Evolutionary conservation across 2,329 filamentous ascomycete genomes (phyloP), one percentile per base, ranked within the genome.

Genomic region (Penicillium frequentans): DNA sequence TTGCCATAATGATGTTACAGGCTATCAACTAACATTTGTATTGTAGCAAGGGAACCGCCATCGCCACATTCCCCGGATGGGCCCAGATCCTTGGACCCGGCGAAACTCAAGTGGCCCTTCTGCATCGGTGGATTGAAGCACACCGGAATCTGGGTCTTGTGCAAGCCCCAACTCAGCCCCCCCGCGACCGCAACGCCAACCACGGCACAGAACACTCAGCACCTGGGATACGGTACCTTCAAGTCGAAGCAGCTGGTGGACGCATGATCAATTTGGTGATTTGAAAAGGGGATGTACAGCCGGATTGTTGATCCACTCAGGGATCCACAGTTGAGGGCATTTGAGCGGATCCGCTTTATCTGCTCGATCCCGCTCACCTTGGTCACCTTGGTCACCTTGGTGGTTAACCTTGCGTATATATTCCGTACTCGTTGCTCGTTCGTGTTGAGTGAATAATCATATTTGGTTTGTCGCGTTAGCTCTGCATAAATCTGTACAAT

Each of bases 361-460:
- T 68, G 69, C 67, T 71, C 66, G 61, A 64, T 67, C 60, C 48
- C 58, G 26, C 65, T 67, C 64, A 66, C 57, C 62, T 61, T 63
- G 58, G 58, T 54, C 19, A 19, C 19, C 19, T 19, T 19, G 19
- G 19, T 67, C 64, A 66, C 57, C 62, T 61, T 63, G 58, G 58
- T 54, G 55, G 57, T 49, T 23, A 26, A 63, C 62, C 62, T 64
- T 64, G 62, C 10, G 52, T 56, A 61, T 54, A 52, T 44, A 35
- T n/a, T 23, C 9, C n/a, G 23, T 14, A 39, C n/a, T 9, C 21
- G 19, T 42, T 42, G 9, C 35, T 45, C 39, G 16, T 59, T 48
- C 8, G 45, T 16, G 31, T 29, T 10, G 33, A 50, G 13, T 42
- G 59, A 42, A 49, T 24, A 29, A 19, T 49, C 42, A 52, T n/a